Evolutionary conservation across 352 stramenopile species (phyloP).

Genomic region (Pythium sp.): DNA sequence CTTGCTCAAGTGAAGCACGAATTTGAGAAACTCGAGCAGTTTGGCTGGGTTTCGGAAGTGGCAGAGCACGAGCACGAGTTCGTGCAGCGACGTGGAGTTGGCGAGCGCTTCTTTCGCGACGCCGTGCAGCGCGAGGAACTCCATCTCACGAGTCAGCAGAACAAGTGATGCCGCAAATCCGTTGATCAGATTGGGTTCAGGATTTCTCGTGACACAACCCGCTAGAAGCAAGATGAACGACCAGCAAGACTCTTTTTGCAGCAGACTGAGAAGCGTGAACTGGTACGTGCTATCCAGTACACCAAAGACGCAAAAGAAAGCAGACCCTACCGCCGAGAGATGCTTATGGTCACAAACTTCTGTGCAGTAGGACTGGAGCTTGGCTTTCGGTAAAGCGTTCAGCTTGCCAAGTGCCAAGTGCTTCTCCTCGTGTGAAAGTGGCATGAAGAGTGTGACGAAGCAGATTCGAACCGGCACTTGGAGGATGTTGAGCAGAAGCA

Average conservation of each 20-base stretch:
- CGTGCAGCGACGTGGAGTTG: constrained; percentile 30
- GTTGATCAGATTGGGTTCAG: constrained; percentile 30
- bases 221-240: constrained; percentile 47
- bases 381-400: constrained; percentile 44
- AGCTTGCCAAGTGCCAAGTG: constrained; percentile 23
- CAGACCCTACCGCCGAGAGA: constrained; percentile 22
- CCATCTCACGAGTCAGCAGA: constrained; percentile 28
- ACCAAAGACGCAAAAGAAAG: constrained; percentile 44
- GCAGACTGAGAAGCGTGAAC: constrained; percentile 32
- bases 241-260: constrained; percentile 40
- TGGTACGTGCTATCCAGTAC: constrained; percentile 42
- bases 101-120: constrained; percentile 46
- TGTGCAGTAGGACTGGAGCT: constrained; percentile 31
- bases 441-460: constrained; percentile 28
- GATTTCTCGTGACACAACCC: constrained; percentile 6
- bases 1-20: constrained; percentile 32
- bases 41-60: constrained; percentile 36
- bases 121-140: constrained; percentile 35
- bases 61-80: constrained; percentile 49
- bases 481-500: constrained; percentile 46
- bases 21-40: constrained; percentile 45
- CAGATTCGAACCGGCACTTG: constrained; percentile 32
- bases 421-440: constrained; percentile 30
- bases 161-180: constrained; percentile 38
- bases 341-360: constrained; percentile 27